phyloP scores from a whole-genome alignment of 139 green algal genomes.

The Chlorella sorokiniana region DNA sequence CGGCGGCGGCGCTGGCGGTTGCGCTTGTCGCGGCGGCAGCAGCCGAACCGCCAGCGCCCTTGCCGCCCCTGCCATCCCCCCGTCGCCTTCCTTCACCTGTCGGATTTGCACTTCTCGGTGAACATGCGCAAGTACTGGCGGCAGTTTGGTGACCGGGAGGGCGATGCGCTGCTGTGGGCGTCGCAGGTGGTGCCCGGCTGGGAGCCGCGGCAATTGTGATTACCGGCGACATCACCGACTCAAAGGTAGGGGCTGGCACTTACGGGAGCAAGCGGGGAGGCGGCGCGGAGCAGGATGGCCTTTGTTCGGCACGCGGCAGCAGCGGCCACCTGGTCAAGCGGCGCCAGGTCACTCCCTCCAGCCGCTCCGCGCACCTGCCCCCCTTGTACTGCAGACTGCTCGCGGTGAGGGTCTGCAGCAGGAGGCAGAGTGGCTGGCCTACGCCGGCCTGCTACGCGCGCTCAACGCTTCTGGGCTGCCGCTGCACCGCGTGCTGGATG shows the following conservation, averaged over 20 bases:
- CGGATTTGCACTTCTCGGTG: slow-evolving; percentile 41
- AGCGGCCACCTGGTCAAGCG: too few species aligned
- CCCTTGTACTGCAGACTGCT: slow-evolving; percentile 20
- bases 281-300: too few species aligned
- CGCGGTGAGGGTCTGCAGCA: slow-evolving; percentile 46
- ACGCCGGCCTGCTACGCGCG: slow-evolving; percentile 24
- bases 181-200: slow-evolving; percentile 32
- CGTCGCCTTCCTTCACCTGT: slow-evolving; percentile 34
- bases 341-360: too few species aligned
- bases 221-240: slow-evolving; percentile 68
- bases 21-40: not conserved
- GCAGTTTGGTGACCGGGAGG: slow-evolving; percentile 53
- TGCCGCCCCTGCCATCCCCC: not conserved
- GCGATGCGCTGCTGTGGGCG: slow-evolving; percentile 49
- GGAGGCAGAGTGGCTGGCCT: slow-evolving; percentile 56
- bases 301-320: too few species aligned
- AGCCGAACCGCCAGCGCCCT: not conserved
- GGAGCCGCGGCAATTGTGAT: slow-evolving; percentile 47
- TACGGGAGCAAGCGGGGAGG: not conserved
- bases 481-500: not conserved
- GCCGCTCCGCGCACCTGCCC: too few species aligned
- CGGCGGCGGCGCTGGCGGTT: too few species aligned
- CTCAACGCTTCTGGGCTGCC: slow-evolving; percentile 15
- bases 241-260: slow-evolving; percentile 46
- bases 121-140: slow-evolving; percentile 36